Base-by-base conservation (phyloP, 352 stramenopile genomes). In the Phytopythium cucurbitacearum region DNA sequence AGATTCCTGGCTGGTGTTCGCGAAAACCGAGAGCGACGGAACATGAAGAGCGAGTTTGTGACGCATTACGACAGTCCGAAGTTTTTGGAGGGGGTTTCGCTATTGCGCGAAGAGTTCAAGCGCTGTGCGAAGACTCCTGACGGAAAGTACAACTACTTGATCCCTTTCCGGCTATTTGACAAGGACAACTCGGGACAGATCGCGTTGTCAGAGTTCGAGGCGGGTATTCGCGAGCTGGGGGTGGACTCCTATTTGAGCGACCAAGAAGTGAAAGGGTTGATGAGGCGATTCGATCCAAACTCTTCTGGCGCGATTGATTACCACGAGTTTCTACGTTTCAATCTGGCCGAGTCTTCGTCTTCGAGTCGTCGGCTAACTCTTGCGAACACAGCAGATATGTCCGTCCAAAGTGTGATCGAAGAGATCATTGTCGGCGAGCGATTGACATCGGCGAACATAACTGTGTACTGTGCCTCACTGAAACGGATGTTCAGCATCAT, bases 31-130 rank as follows among this genome's bases (percentile, higher is more conserved):
- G 80, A 93, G 35, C 77, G 82, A 7, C 65, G 80, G 53, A 93
- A 89, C 57, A 93, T 91, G 82, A 89, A 89, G 51, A 85, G 77
- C 54, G 82, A 89, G 48, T 93, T 89, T 61, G 62, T 91, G 34
- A 93, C 80, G 3, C 78, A 89, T 41, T 90, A 89, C 43, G 82
- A 93, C 40, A 93, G 80, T 37, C 82, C 82, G 3, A 63, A 70
- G 45, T 93, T 93, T 37, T 52, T 84, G n/a, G 80, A 90, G 59
- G 82, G 82, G 1, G 71, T 91, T 6, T 71, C 85, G 16, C 50
- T 90, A 9, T 60, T 93, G 34, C 78, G 81, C 5, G 74, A 77
- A 1, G 82, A 93, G 52, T 74, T 91, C 36, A 81, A 81, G 38
- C 82, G 82, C 38, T 87, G 78, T 47, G 80, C 80, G 3, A 93